Conservation (phyloP, 192 early-diverging fungal genomes). For the Dimargaris cristalligena region DNA sequence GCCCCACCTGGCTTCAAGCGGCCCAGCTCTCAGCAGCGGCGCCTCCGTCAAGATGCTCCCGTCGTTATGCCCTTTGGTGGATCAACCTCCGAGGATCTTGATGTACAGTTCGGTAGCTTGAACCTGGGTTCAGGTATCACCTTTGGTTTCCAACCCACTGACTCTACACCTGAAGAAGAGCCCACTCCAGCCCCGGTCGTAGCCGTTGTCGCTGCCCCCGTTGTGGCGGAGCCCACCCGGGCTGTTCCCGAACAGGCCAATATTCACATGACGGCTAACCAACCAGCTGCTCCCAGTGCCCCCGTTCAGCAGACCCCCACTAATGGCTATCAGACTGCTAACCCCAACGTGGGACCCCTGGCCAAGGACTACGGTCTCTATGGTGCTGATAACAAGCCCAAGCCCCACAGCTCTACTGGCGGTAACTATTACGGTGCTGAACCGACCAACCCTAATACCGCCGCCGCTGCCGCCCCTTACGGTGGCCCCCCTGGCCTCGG, state of each 20-base stretch:
- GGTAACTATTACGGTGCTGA: conserved; percentile 10
- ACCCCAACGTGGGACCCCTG: neutral
- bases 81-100: conserved; percentile 38
- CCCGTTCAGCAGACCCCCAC: conserved; percentile 10
- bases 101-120: conserved; percentile 65
- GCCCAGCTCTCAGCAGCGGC: conserved; percentile 31
- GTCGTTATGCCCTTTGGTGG: conserved; percentile 69
- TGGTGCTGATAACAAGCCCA: neutral
- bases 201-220: too few species aligned
- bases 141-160: conserved; percentile 26
- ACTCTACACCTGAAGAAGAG: conserved; percentile 24
- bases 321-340: neutral
- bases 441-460: conserved; percentile 5
- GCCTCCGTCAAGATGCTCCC: conserved; percentile 74
- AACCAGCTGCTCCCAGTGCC: conserved; percentile 13
- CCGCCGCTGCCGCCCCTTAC: conserved; percentile 4
- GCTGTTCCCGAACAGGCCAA: conserved; percentile 14
- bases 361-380: conserved; percentile 2
- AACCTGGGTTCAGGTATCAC: conserved; percentile 33
- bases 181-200: conserved; percentile 17
- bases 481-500: conserved; percentile 9
- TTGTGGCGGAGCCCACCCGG: too few species aligned
- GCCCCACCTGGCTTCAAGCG: conserved; percentile 11
- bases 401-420: neutral
- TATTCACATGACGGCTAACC: conserved; percentile 14